Evolutionary conservation across 2,329 filamentous ascomycete genomes (phyloP).

Genomic region (Exophiala phaeomuriformis): DNA sequence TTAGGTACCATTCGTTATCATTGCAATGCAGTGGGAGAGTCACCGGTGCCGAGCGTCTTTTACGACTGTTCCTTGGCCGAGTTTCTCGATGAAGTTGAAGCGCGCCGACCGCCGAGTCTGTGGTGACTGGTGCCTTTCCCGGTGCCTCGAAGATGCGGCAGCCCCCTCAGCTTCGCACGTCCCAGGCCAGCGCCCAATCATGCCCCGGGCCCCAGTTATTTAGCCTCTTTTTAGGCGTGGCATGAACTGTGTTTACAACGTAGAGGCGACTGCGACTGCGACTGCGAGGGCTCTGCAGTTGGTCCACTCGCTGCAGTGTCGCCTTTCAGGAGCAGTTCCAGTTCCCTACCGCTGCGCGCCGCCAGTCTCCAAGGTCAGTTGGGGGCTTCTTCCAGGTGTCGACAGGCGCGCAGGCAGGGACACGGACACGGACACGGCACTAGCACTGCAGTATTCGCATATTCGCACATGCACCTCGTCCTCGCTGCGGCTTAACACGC

Average conservation of each 20-base stretch:
- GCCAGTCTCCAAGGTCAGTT: conserved; percentile 9
- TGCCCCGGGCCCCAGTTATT: neutral
- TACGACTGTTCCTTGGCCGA: too few species aligned
- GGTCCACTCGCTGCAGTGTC: too few species aligned
- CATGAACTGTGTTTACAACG: neutral
- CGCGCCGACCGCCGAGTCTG: too few species aligned
- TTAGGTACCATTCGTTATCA: too few species aligned
- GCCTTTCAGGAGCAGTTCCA: neutral
- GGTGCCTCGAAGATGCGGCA: neutral
- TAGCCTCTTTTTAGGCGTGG: neutral
- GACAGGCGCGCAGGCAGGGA: neutral
- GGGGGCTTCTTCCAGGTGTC: neutral
- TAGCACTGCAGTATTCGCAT: neutral
- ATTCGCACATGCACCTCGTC: conserved; percentile 9
- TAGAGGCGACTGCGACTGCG: conserved; percentile 4
- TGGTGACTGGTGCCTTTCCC: neutral
- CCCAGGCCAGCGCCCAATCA: neutral
- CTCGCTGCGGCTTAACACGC: neutral
- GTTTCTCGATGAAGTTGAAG: too few species aligned
- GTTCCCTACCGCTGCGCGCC: neutral
- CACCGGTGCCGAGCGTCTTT: too few species aligned
- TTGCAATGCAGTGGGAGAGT: too few species aligned
- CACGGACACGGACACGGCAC: neutral
- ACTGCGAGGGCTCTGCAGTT: neutral
- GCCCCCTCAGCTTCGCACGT: neutral